phyloP scores from a whole-genome alignment of 495 filamentous ascomycete genomes.

The Astrothelium macrocarpum region DNA sequence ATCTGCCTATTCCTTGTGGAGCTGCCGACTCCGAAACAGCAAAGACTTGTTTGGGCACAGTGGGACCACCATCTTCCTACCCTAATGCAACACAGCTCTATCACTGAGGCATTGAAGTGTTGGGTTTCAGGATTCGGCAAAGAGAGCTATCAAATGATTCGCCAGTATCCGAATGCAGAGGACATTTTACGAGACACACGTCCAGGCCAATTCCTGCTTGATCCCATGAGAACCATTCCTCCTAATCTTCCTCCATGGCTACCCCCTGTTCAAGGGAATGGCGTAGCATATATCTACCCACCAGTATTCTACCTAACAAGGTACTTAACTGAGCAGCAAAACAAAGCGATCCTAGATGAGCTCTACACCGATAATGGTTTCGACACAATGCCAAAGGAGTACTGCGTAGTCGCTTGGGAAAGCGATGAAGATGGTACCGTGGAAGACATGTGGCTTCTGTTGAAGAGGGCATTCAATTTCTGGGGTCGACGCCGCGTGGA shows the following conservation, averaged over 20 bases:
- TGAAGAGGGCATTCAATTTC: neutral
- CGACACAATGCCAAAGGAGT: neutral
- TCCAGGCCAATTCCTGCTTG: neutral
- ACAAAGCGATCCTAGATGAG: neutral
- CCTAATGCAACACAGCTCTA: neutral
- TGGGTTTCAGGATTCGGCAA: neutral
- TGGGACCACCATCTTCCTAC: neutral
- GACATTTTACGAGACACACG: neutral
- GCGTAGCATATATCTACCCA: neutral
- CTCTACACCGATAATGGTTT: neutral
- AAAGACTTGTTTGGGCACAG: neutral
- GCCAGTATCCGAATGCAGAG: neutral
- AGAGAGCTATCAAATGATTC: neutral
- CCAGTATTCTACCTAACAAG: neutral
- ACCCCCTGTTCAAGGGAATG: neutral
- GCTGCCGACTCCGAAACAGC: neutral
- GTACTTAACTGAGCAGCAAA: neutral
- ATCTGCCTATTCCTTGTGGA: neutral
- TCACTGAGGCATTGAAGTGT: neutral
- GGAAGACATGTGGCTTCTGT: neutral
- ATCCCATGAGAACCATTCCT: neutral
- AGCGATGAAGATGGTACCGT: neutral
- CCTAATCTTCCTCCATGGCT: neutral
- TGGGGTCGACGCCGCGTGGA: neutral
- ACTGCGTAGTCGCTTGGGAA: neutral